Percentiles rank a stretch among this genome's conserved stretches.
phyloP scores from a whole-genome alignment of 2,329 filamentous ascomycete genomes.

The Penicillium rolfsii region DNA sequence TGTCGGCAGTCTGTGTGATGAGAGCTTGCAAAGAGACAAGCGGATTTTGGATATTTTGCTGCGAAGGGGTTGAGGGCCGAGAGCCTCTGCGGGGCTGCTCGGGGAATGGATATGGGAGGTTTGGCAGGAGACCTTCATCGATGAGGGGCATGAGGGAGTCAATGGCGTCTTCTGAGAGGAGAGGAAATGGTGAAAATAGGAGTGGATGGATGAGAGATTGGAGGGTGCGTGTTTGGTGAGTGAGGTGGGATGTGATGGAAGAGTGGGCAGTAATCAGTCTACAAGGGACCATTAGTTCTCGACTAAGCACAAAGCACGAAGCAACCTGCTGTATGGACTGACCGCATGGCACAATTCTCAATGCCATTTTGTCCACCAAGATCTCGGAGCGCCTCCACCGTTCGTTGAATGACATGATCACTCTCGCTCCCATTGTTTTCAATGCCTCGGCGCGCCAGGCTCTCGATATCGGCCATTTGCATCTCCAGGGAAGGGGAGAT shows the following conservation, averaged over 20 bases:
- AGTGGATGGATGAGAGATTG: conserved; percentile 62
- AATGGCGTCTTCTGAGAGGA: conserved; percentile 57
- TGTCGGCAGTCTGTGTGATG: conserved; percentile 70
- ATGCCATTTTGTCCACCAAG: conserved; percentile 59
- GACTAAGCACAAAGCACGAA: background rate
- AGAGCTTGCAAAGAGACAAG: conserved; percentile 69
- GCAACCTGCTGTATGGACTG: conserved; percentile 25
- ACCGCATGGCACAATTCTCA: conserved; percentile 61
- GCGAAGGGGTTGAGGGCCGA: conserved; percentile 37
- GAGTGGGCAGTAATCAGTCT: conserved; percentile 63
- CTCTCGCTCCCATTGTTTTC: conserved; percentile 56
- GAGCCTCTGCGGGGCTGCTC: conserved; percentile 34
- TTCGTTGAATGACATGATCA: conserved; percentile 57
- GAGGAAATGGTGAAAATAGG: conserved; percentile 59
- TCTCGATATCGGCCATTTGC: conserved; percentile 60
- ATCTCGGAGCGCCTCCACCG: conserved; percentile 57
- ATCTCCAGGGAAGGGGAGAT: conserved; percentile 59
- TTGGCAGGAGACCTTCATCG: conserved; percentile 54
- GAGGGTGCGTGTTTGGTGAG: conserved; percentile 62
- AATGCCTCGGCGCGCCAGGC: conserved; percentile 56
- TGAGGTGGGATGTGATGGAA: conserved; percentile 62
- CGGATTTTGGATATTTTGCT: conserved; percentile 44
- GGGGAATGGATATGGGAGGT: conserved; percentile 54
- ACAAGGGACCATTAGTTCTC: conserved; percentile 4
- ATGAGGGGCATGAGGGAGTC: conserved; percentile 62